Evolutionary conservation across 192 early-diverging fungal species (phyloP).

Genomic region (Anaeromyces robustus): DNA sequence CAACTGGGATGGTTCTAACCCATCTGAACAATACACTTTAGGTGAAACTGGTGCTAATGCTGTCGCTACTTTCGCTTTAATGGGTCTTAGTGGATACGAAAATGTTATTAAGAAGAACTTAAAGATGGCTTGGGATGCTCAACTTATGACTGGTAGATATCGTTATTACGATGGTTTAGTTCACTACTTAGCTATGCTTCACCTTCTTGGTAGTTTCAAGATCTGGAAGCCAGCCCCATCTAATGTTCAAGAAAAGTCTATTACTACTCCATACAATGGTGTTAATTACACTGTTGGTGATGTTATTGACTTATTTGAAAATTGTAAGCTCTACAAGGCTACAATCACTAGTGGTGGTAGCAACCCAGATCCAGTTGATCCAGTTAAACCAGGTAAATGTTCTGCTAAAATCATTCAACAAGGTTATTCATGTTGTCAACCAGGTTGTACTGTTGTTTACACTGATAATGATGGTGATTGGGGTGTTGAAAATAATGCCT

Average conservation of each 20-base stretch:
- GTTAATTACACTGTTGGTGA: neutral
- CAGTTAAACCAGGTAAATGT: neutral
- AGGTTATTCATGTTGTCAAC: neutral
- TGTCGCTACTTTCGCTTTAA: neutral
- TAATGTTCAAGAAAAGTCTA: neutral
- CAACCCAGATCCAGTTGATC: neutral
- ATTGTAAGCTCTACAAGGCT: neutral
- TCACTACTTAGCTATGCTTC: neutral
- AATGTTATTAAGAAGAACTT: neutral
- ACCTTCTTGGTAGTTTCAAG: neutral
- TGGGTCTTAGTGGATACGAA: neutral
- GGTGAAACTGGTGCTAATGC: neutral
- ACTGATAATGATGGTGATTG: no score
- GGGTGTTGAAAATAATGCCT: no score
- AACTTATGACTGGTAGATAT: neutral
- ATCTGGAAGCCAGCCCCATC: neutral
- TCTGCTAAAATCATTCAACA: neutral
- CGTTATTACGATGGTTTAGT: neutral
- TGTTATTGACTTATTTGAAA: neutral
- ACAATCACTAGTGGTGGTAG: neutral
- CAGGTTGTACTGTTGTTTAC: no score
- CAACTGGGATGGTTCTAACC: neutral
- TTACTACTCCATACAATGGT: neutral
- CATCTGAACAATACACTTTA: neutral
- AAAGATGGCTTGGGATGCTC: neutral